These are phyloP conservation scores for Obba rivulosa DNA, from an alignment of 768 basidiomycete species.

Conservation along the genomic window DNA sequence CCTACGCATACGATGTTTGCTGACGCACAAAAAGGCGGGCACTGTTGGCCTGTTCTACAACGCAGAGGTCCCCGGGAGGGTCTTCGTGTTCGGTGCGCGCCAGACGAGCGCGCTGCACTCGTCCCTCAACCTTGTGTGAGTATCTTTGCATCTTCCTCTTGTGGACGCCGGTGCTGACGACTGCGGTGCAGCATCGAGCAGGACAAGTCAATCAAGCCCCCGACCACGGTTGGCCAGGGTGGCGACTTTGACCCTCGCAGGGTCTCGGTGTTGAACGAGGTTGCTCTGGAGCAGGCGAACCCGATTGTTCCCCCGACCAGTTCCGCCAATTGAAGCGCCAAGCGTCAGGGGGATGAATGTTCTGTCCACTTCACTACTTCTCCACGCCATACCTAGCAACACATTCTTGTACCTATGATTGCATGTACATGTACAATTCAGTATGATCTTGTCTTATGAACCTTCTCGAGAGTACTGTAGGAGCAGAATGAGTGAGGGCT, in stretches of 20 bases:
- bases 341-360: no score
- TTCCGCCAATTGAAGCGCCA: neutral
- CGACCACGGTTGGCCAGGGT: slow-evolving; percentile 4
- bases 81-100: slow-evolving; percentile 16
- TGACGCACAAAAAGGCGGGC: neutral
- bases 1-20: no score
- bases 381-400: no score
- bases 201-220: neutral
- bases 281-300: slow-evolving; percentile 7
- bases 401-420: no score
- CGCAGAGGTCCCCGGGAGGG: slow-evolving; percentile 14
- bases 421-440: no score
- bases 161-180: neutral
- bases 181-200: slow-evolving; percentile 3
- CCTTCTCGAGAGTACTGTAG: no score
- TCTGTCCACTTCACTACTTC: no score
- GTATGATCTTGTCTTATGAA: no score
- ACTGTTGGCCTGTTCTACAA: slow-evolving; percentile 22
- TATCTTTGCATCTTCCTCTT: no score
- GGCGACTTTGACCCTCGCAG: slow-evolving; percentile 14
- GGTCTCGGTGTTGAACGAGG: slow-evolving; percentile 9
- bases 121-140: slow-evolving; percentile 24
- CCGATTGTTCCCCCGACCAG: slow-evolving; percentile 1
- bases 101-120: slow-evolving; percentile 19
- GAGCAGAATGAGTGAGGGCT: no score